phyloP scores from a whole-genome alignment of 108 stramenopile genomes.

The Seminavis robusta region DNA sequence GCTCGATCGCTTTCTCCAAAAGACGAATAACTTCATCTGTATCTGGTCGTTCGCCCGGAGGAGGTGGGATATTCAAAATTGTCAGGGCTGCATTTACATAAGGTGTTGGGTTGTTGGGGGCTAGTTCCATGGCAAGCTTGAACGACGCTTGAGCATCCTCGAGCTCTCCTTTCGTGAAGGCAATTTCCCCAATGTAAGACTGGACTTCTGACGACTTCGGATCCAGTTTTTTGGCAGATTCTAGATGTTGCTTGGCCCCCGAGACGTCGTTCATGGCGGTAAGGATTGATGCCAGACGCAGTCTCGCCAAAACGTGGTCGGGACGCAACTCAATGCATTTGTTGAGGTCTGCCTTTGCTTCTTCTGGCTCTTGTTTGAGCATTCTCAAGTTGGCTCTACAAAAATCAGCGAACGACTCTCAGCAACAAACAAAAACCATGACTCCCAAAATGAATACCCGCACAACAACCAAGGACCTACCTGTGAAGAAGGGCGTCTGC shows the following conservation, averaged over 20 bases:
- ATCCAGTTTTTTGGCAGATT: constrained; percentile 59
- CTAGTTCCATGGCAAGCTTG: constrained; percentile 79
- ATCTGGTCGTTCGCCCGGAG: constrained; percentile 66
- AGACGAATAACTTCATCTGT: constrained; percentile 57
- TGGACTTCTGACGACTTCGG: constrained; percentile 83
- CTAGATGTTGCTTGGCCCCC: constrained; percentile 70
- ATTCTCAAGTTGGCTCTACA: constrained; percentile 83
- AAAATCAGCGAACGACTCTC: too few species aligned
- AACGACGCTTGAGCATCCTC: constrained; percentile 65
- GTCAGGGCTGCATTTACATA: constrained; percentile 89
- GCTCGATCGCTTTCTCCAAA: constrained; percentile 76
- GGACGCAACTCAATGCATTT: constrained; percentile 70
- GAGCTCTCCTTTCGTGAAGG: constrained; percentile 75
- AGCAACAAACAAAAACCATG: too few species aligned
- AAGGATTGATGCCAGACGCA: constrained; percentile 81
- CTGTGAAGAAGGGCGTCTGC: constrained; percentile 85
- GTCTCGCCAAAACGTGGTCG: constrained; percentile 76
- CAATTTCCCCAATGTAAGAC: constrained; percentile 84
- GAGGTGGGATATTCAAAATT: constrained; percentile 72
- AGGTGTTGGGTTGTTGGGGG: constrained; percentile 81
- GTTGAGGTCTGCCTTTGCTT: constrained; percentile 71
- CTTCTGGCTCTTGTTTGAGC: constrained; percentile 59
- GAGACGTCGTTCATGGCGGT: constrained; percentile 68
- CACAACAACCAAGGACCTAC: too few species aligned
- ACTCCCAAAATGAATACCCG: too few species aligned